Evolutionary conservation across 805 yeast species (phyloP), one percentile per base, ranked within the genome.

Genomic region (Citeromyces matritensis): DNA sequence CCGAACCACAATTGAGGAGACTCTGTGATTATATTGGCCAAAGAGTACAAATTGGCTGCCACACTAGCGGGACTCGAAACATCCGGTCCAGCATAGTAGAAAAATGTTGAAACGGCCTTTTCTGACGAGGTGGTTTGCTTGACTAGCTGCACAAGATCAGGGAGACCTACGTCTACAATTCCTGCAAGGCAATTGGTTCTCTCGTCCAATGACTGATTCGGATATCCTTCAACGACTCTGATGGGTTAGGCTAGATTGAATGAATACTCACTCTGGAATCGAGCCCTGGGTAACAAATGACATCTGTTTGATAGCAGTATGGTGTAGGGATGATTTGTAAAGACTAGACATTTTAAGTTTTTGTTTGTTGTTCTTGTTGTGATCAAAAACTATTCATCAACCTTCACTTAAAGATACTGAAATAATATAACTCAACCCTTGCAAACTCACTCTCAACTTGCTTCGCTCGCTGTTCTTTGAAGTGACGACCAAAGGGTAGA

Each of bases 1-100:
- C 86, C 85, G 55, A 79, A 81, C 94, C 94, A 81, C 29, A 68
- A 57, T 48, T 81, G 94, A 5, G 73, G 71, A 23, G 68, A 56
- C 36, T 67, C 71, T 9, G 61, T 57, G 21, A 81, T 72, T 24
- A 74, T 58, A 33, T 69, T 79, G 23, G 84, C 76, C 39, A 81
- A 49, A 5, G 71, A 65, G 47, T 78, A 80, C 35, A 80, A 54
- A 35, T 73, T 73, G 2, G 85, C 85, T 8, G 88, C 86, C 33
- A 81, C 73, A 2, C 85, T 67, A 1, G 91, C 81, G 10, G 83
- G 69, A 42, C 72, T 76, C 15, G 83, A 72, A 12, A 80, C 75
- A 45, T 81, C 88, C 2, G 74, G 63, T 5, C 94, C 94, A 1
- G 82, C 67, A 41, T 69, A 73, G 49, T 81, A 80, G 30, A 80